Conservation (phyloP, 2,329 filamentous ascomycete genomes). For the Colletotrichum phormii region DNA sequence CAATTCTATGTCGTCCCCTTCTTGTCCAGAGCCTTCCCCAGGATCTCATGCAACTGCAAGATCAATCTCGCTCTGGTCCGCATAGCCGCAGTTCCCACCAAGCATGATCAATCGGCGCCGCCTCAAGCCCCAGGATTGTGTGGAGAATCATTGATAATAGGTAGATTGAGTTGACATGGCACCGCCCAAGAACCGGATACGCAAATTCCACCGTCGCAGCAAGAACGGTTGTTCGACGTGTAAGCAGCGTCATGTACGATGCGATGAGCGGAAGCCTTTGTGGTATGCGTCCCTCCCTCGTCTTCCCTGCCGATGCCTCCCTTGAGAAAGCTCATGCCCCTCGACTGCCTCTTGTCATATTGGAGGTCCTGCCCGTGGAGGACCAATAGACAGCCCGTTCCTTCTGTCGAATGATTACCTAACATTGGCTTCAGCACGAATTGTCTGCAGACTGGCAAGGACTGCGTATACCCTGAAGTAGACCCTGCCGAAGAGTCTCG, state of each 20-base stretch:
- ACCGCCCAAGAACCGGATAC: slow-evolving; percentile 50
- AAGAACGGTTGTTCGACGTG: slow-evolving; percentile 51
- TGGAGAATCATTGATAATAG: slow-evolving; percentile 30
- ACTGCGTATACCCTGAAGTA: slow-evolving; percentile 51
- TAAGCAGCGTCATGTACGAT: slow-evolving; percentile 58
- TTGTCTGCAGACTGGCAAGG: slow-evolving; percentile 57
- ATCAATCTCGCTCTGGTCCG: slow-evolving; percentile 12
- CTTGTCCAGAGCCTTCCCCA: not conserved
- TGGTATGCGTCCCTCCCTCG: slow-evolving; percentile 48
- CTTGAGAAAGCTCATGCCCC: too few relatives aligned
- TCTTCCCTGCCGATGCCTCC: not conserved
- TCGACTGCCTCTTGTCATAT: not conserved
- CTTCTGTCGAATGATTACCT: not conserved
- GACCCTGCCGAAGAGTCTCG: not conserved
- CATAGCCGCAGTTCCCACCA: slow-evolving; percentile 19
- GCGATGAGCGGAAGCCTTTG: slow-evolving; percentile 57
- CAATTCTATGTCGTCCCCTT: not conserved
- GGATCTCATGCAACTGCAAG: slow-evolving; percentile 28
- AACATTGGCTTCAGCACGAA: slow-evolving; percentile 50
- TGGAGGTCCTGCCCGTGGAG: not conserved
- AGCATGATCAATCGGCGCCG: slow-evolving; percentile 33
- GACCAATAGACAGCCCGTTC: not conserved
- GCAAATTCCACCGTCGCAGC: slow-evolving; percentile 51
- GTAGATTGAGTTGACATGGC: slow-evolving; percentile 42
- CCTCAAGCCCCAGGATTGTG: slow-evolving; percentile 27